Base-by-base conservation (phyloP, 345 rosid genomes). In the Euphorbia lathyris region DNA sequence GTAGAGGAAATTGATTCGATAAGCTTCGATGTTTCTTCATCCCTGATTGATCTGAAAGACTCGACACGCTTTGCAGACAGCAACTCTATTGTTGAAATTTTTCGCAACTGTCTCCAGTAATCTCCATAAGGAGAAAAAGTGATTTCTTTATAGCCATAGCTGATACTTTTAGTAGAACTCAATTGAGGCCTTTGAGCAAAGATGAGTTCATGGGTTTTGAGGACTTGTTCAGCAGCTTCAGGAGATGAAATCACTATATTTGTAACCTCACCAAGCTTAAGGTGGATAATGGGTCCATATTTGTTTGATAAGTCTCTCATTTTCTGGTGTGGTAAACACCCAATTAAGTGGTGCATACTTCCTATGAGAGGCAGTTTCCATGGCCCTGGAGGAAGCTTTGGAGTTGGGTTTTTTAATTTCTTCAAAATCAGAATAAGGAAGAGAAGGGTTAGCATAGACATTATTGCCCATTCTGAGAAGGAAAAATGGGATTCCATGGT, bases 201-300 rank as follows among this genome's bases (percentile, higher is more conserved):
- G 45, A 8, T 61, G 27, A 76, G 4, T 25, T 79, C 85, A 38
- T 81, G 77, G 2, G 69, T 65, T 62, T 71, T 82, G 72, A 84
- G 45, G 5, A 77, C 64, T 36, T 79, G 74, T 29, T 56, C 60
- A n/a, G 84, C 82, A 5, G 69, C 19, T 26, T 78, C 52, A 2
- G 80, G 67, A 0, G 78, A 80, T 6, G 86, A 80, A 26, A 77
- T 58, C 0, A 82, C 72, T 1, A 76, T 43, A 8, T 53, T 50
- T 30, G 75, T 26, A 12, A 76, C 56, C 51, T 76, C 72, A 11
- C 83, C 83, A 7, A 78, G 71, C 26, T 77, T 62, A 0, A 80
- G 72, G 36, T 82, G 76, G 79, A 84, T 81, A 25, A 79, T 7
- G 20, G 76, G 72, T 9, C 87, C 82, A 63, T 79, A 32, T 73